These are phyloP conservation scores for Thermoascus crustaceus DNA, from an alignment of 2,329 filamentous ascomycete genomes.

Conservation along the genomic window DNA sequence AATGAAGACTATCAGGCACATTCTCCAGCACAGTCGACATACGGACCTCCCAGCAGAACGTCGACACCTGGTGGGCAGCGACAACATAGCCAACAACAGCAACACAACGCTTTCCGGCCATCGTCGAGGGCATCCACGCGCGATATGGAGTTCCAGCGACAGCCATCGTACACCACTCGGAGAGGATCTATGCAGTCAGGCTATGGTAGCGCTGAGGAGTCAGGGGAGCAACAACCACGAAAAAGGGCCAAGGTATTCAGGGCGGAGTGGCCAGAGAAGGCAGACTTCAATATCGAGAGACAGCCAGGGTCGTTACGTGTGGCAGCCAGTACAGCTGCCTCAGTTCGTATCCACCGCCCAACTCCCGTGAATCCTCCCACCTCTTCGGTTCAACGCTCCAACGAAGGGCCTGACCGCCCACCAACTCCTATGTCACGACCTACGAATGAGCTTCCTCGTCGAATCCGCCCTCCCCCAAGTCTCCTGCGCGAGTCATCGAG, in stretches of 20 bases:
- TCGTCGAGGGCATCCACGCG: conserved; percentile 53
- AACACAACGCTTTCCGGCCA: conserved; percentile 46
- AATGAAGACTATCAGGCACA: conserved; percentile 26
- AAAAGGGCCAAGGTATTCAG: conserved; percentile 75
- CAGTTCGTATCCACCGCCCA: conserved; percentile 75
- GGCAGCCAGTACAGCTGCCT: conserved; percentile 83
- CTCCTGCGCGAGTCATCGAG: conserved; percentile 56
- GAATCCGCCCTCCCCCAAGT: conserved; percentile 36
- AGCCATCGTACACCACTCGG: conserved; percentile 17
- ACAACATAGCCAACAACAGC: conserved; percentile 14
- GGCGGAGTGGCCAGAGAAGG: conserved; percentile 62
- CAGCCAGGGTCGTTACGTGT: conserved; percentile 75
- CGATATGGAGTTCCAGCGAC: conserved; percentile 23
- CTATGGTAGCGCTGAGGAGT: conserved; percentile 67
- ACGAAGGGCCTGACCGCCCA: conserved; percentile 39
- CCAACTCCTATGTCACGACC: conserved; percentile 37
- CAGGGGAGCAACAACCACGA: conserved; percentile 49
- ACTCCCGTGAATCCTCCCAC: conserved; percentile 41
- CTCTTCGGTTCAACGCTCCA: conserved; percentile 21
- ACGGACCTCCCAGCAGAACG: conserved; percentile 26
- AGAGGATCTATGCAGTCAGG: conserved; percentile 42
- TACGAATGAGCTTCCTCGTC: conserved; percentile 21
- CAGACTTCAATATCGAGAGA: conserved; percentile 57
- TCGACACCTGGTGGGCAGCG: conserved; percentile 28
- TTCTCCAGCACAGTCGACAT: conserved; percentile 31